Base-by-base conservation (phyloP, 2,329 filamentous ascomycete species). In the Bipolaris victoriae region DNA sequence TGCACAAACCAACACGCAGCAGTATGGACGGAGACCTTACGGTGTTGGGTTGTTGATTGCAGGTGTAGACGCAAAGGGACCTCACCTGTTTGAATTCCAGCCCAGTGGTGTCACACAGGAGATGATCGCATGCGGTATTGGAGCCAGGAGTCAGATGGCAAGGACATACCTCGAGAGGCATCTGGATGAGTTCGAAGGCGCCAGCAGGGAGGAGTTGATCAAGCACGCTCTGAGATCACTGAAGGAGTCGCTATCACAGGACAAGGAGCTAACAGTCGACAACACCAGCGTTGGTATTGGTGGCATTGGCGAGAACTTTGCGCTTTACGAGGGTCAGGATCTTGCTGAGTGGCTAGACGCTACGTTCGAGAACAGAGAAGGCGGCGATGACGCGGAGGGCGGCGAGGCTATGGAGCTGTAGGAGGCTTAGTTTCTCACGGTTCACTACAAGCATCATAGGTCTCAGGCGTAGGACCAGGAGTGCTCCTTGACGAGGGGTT, bases 11-110 rank as follows among this genome's bases (percentile, higher is more conserved):
- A 98, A 98, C 84, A 99, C 95, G 43, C 95, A 99, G 81, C 89
- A 96, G 75, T 97, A 97, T 82, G 94, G 94, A 76, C 94, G 92
- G 81, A 89, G 95, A 70, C 94, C 94, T 13, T 99, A 99, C 80
- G 94, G 94, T 73, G 94, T 99, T 6, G 94, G 95, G 11, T 83
- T 98, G 62, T 84, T 99, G 58, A 90, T 98, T 50, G 92, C 93
- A 1, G 95, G 95, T 63, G 92, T 98, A 52, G 95, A 99, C 77
- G 92, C 96, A 73, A 88, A 89, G 47, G 95, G 95, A 26, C 92
- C 95, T 37, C 95, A 99, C 81, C 86, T 99, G 62, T 99, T 96
- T 80, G 95, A 99, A 80, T 99, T 99, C 84, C 94, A 97, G 81
- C 95, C 95, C 10, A 91, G 87, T 52, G 95, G 95, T 46, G 90